Evolutionary conservation across 2,329 filamentous ascomycete genomes (phyloP).

Genomic region (Xylaria sp.): DNA sequence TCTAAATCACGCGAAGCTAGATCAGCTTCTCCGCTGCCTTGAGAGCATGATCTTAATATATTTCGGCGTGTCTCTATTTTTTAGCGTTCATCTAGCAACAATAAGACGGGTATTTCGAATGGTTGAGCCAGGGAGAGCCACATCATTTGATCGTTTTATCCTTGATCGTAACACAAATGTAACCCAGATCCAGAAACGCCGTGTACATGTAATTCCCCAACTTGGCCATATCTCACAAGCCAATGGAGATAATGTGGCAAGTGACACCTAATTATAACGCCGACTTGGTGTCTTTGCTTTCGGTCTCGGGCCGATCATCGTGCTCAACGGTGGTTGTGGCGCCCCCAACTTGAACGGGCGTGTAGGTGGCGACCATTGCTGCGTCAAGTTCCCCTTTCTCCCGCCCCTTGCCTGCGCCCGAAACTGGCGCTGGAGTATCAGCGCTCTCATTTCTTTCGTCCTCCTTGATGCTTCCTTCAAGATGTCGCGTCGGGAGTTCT

Average conservation of each 20-base stretch:
- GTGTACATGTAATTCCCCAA: not conserved
- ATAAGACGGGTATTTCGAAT: not conserved
- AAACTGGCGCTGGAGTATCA: not conserved
- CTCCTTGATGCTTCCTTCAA: conserved; percentile 20
- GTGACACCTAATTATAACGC: not conserved
- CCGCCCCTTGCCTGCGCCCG: not conserved
- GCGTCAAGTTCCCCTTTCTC: not conserved
- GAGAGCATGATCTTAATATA: not conserved
- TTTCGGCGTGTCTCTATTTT: not conserved
- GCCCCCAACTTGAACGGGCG: conserved; percentile 1
- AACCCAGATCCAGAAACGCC: not conserved
- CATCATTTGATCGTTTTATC: not conserved
- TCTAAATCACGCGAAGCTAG: not conserved
- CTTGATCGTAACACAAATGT: not conserved
- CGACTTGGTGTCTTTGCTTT: not conserved
- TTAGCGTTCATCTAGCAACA: not conserved
- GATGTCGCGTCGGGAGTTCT: conserved; percentile 11
- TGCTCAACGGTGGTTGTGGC: not conserved
- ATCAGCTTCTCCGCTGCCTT: too few species aligned
- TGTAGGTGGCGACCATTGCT: not conserved
- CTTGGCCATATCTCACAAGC: not conserved
- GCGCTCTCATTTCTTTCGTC: conserved; percentile 10
- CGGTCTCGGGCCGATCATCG: not conserved
- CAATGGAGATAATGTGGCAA: not conserved
- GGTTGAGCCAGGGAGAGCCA: not conserved